Percentiles rank a stretch among this genome's conserved stretches.
Conservation (phyloP, 306 rosid species). For the Glycine tomentella region DNA sequence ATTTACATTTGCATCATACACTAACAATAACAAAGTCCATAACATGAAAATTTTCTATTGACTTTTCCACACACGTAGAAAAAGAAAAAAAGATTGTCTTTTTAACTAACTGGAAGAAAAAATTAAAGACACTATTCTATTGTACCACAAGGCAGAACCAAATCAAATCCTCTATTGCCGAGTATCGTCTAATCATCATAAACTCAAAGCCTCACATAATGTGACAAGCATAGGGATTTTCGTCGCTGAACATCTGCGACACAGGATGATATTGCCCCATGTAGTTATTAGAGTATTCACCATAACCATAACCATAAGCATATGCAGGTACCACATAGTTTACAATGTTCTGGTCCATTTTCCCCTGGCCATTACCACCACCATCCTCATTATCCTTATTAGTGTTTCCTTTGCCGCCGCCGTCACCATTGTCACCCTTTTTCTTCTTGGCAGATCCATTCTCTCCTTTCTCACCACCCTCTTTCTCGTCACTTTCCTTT, state of each 20-base stretch:
- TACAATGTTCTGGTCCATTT: constrained; percentile 49
- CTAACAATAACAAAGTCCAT: background rate
- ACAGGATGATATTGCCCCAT: constrained; percentile 51
- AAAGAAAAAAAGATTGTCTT: background rate
- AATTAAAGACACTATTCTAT: background rate
- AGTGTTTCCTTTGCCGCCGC: constrained; percentile 29
- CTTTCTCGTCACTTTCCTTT: background rate
- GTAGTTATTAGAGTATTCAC: constrained; percentile 32
- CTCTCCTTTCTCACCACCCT: constrained; percentile 4
- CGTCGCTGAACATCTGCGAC: constrained; percentile 78
- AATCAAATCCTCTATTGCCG: background rate
- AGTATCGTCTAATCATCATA: background rate
- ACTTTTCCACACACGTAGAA: constrained; percentile 2
- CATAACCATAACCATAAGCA: constrained; percentile 42
- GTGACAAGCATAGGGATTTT: constrained; percentile 86
- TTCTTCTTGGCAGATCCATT: constrained; percentile 46
- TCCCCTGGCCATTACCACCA: constrained; percentile 34
- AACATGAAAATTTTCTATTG: background rate
- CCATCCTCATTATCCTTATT: background rate
- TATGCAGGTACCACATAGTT: constrained; percentile 36
- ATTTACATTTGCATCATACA: constrained; percentile 11
- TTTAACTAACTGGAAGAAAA: background rate
- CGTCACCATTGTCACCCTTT: constrained; percentile 28
- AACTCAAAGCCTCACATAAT: constrained; percentile 58
- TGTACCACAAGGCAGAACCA: no score